phyloP scores from a whole-genome alignment of 164 flowering plant species.

The Piper longum region DNA sequence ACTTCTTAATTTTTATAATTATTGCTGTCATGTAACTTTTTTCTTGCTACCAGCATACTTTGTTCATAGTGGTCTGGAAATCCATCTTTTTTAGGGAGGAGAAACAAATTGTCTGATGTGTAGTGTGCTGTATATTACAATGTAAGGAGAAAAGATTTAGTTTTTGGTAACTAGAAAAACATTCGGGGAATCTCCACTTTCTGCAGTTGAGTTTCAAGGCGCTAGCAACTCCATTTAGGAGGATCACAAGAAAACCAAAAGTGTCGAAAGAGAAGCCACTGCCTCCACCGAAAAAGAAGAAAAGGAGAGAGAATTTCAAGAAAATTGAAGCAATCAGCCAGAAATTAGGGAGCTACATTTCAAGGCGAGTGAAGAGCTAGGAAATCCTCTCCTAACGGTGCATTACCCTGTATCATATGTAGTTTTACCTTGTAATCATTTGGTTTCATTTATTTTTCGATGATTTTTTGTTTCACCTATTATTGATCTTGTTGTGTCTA shows the following conservation, averaged over 20 bases:
- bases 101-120: no score
- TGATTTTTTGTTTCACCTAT: no score
- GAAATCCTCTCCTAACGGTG: conserved; percentile 24
- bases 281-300: conserved; percentile 26
- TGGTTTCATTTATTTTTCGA: no score
- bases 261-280: conserved; percentile 14
- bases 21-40: no score
- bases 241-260: conserved; percentile 16
- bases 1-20: no score
- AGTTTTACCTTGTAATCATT: not conserved
- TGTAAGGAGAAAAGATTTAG: no score
- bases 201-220: conserved; percentile 31
- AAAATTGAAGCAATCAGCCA: conserved; percentile 68
- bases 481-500: no score
- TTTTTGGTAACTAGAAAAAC: no score
- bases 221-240: conserved; percentile 48
- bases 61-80: no score
- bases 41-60: no score
- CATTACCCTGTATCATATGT: not conserved
- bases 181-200: not conserved
- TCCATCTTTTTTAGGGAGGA: no score
- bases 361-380: conserved; percentile 45
- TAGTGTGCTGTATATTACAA: no score
- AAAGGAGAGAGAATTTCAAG: conserved; percentile 46
- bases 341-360: conserved; percentile 54